Base-by-base conservation (phyloP, 164 flowering plant genomes). In the Piper betle region DNA sequence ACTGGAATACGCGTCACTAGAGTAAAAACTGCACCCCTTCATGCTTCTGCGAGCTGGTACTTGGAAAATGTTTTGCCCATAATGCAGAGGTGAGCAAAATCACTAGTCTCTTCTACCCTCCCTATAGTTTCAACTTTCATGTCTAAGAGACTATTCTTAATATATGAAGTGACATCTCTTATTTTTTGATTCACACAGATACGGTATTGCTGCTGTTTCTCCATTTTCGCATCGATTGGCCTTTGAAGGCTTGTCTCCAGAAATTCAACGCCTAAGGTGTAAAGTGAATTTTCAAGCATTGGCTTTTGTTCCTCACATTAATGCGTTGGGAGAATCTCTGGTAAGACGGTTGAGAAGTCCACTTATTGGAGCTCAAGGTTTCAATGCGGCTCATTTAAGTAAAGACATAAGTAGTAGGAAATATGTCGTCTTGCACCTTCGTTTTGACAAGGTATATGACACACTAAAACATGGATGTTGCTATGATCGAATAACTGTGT, bases 171-270 rank as follows among this genome's bases (percentile, higher is more conserved):
- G 3, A 5, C 3, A 10, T 46, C 3, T 8, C 3, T 46, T 9
- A 12, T 46, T 46, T 10, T 46, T 46, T 46, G 10, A 9, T 10
- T 46, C 6, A 10, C 73, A n/a, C 82, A 93, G 97, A 60, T 82
- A 85, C 69, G 97, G 93, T 37, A 81, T 94, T 72, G 96, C 99
- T 72, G 97, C 99, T 18, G 82, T 94, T 68, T 70, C 99, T 20
- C 99, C 99, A 40, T 94, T 94, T 78, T 94, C 99, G 55, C 99
- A 94, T 70, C 99, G 99, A 13, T 70, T 94, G 65, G 81, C 95
- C 61, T 94, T 94, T 74, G 91, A 94, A 66, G 81, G 81, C 75
- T 65, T 94, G 86, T 86, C 97, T 2, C 57, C 58, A 75, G 85
- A 94, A 25, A 78, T 94, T 71, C 97, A 94, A 65, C 83, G 82